Base-by-base conservation (phyloP, 75 land plant species). In the Larix kaempferi region DNA sequence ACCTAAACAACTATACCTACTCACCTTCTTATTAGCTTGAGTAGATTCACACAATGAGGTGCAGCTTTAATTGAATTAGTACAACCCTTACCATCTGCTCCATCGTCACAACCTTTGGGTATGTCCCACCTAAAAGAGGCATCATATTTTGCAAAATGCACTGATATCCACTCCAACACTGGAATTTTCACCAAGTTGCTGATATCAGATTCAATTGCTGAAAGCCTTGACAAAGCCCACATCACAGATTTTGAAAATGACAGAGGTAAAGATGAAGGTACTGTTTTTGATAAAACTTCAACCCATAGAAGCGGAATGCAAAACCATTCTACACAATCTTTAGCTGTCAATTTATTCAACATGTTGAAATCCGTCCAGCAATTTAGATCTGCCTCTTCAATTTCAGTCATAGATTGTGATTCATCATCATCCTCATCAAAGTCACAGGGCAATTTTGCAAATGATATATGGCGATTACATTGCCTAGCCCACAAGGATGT, bases 61-160 rank as follows among this genome's bases (percentile, higher is more conserved):
- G 89, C 81, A n/a, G 82, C 81, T 79, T 75, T 81, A 3, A 97
- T 64, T 44, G 95, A 86, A 79, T 94, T 97, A 77, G 67, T 77
- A 11, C 88, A 86, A 56, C 75, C 79, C 71, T 83, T 88, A 16
- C 88, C 90, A 78, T 86, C 92, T 62, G 86, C 88, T 77, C 93
- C 90, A 87, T 94, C 98, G 91, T 97, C 91, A 77, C 86, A 91
- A 74, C 99, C 99, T 80, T 79, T 88, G 69, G 98, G 98, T 15
- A 55, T 75, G 80, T 86, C 88, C 99, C 99, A 97, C 11, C 71
- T 86, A 76, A 92, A 82, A 72, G 89, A 65, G 72, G 79, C 14
- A 56, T 85, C 77, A 49, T 89, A 29, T 65, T 82, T 86, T 56
- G 63, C 74, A 67, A 80, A 84, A 81, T 78, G 77, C 57, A 76